Base-by-base conservation (phyloP, 441 rosid genomes). In the Sinapis alba region DNA sequence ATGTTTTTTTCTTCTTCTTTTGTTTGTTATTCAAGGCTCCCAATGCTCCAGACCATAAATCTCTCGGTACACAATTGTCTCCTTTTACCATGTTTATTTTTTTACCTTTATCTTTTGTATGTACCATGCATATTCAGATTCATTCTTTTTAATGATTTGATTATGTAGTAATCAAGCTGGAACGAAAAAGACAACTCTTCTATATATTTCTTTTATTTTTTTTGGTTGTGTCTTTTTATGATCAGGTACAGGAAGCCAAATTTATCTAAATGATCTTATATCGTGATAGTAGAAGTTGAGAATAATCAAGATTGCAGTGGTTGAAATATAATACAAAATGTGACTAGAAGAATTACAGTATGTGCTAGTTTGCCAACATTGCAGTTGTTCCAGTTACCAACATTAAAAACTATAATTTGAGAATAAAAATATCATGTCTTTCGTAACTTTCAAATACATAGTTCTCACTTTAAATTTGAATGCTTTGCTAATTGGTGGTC, bases 11-110 rank as follows among this genome's bases (percentile, higher is more conserved):
- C 2, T 12, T 45, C 50, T 58, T 67, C 30, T 68, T 50, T 65
- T 71, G n/a, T n/a, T n/a, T n/a, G 69, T 66, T 15, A 27, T 51
- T 27, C 51, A 78, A 78, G 81, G 77, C 58, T 36, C 41, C 73
- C 53, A 50, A 60, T 65, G 63, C 68, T 77, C 68, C 68, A 51
- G 58, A 18, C 15, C 58, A 36, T 10, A 36, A 36, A 5, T 66
- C 41, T 24, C 36, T 11, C 50, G 77, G 80, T 77, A 71, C 69
- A 71, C 77, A 11, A 1, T 34, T 71, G 9, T 26, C 6, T 20
- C 7, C 58, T 65, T 24, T 6, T 3, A n/a, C n/a, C n/a, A n/a
- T n/a, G n/a, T n/a, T n/a, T n/a, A 9, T 59, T 8, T 50, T 27
- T 4, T 27, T 4, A 4, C 50, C n/a, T 3, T 45, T 50, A 13